Evolutionary conservation across 2,329 filamentous ascomycete genomes (phyloP).

Genomic region (Curvularia spicifera): DNA sequence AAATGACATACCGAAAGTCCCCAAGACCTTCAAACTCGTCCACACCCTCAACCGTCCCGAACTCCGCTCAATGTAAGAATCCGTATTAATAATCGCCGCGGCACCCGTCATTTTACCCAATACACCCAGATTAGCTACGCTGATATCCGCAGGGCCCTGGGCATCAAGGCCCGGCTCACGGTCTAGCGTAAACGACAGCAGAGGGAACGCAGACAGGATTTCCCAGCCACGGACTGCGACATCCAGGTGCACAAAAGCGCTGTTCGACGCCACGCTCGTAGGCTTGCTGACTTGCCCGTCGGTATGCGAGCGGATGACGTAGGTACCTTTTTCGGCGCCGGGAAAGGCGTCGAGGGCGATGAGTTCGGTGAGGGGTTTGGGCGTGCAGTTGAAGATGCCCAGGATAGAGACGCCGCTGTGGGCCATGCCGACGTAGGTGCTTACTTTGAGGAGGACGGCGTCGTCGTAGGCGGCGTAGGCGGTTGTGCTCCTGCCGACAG

Average conservation of each 20-base stretch:
- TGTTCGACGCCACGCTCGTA: conserved; percentile 54
- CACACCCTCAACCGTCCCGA: conserved; percentile 70
- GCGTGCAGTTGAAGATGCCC: conserved; percentile 82
- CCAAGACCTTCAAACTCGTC: conserved; percentile 79
- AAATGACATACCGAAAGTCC: conserved; percentile 66
- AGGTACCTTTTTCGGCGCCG: conserved; percentile 66
- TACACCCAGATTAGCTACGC: conserved; percentile 75
- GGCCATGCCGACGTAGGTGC: conserved; percentile 74
- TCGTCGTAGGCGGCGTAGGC: conserved; percentile 80
- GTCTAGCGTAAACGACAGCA: conserved; percentile 61
- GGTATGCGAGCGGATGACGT: conserved; percentile 75
- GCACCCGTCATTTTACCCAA: conserved; percentile 89
- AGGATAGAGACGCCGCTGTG: conserved; percentile 76
- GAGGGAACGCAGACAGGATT: conserved; percentile 76
- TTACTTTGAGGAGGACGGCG: conserved; percentile 74
- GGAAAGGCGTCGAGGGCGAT: conserved; percentile 75
- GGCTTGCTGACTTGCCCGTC: conserved; percentile 67
- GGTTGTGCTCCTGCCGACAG: conserved; percentile 73
- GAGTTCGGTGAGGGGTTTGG: conserved; percentile 68
- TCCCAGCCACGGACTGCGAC: conserved; percentile 75
- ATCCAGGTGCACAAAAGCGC: conserved; percentile 65
- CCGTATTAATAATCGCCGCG: conserved; percentile 73
- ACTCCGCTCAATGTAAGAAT: conserved; percentile 60
- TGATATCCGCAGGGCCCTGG: conserved; percentile 49
- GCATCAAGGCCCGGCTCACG: conserved; percentile 47